Conservation (phyloP, 345 rosid species). For the Kernera saxatilis region DNA sequence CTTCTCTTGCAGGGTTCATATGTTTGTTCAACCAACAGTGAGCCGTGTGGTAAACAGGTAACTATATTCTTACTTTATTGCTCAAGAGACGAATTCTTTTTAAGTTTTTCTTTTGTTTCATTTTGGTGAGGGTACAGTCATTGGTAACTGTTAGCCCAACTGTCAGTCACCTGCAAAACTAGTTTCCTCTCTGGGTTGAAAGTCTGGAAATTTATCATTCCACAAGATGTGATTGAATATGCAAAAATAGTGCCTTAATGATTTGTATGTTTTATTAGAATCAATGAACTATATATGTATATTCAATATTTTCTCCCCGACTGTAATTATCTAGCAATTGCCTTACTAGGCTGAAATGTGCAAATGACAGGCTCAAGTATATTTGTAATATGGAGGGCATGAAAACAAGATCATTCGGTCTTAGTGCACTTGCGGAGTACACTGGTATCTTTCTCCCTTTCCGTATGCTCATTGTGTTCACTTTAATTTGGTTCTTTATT, state of each 20-base stretch:
- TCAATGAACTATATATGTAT: neutral
- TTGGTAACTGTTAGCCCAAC: constrained; percentile 5
- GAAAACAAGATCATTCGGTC: constrained; percentile 80
- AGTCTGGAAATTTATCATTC: constrained; percentile 2
- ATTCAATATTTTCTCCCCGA: neutral
- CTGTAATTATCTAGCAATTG: neutral
- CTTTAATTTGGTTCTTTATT: neutral
- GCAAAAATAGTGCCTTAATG: neutral
- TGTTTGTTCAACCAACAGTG: constrained; percentile 84
- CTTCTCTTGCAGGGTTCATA: constrained; percentile 70
- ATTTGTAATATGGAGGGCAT: constrained; percentile 82
- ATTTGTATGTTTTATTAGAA: neutral
- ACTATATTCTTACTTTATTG: constrained; percentile 12
- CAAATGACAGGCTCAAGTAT: constrained; percentile 61
- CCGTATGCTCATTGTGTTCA: neutral
- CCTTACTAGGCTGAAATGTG: constrained; percentile 10
- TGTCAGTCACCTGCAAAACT: neutral
- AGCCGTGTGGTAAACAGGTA: constrained; percentile 91
- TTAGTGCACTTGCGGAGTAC: constrained; percentile 77
- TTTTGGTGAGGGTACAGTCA: neutral
- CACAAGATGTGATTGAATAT: neutral
- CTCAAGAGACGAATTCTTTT: neutral
- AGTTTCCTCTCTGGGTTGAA: neutral
- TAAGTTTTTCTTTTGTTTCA: neutral
- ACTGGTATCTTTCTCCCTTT: constrained; percentile 52